Conservation (phyloP, 2,329 filamentous ascomycete species). For the Ceratocystis harringtonii region DNA sequence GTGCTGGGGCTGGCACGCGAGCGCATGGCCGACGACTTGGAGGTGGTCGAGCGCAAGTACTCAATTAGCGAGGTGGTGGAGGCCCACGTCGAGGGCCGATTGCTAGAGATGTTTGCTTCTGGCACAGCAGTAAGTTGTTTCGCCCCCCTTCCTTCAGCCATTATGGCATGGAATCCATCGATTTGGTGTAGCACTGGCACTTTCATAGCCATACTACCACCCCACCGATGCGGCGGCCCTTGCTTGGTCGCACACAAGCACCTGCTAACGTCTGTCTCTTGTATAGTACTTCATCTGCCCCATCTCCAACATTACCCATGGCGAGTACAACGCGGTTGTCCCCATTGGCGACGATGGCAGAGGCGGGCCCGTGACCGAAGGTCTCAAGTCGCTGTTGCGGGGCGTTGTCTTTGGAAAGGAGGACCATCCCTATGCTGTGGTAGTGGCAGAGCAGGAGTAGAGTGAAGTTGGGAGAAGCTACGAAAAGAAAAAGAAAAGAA, state of each 20-base stretch:
- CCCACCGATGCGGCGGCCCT: neutral
- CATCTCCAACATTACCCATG: constrained; percentile 53
- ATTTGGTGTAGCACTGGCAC: neutral
- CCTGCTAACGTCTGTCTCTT: constrained; percentile 7
- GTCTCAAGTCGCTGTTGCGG: constrained; percentile 51
- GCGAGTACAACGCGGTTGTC: constrained; percentile 46
- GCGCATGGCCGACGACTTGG: constrained; percentile 42
- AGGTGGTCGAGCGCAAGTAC: constrained; percentile 70
- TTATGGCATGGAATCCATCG: neutral
- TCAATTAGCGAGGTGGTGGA: constrained; percentile 64
- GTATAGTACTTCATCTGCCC: constrained; percentile 54
- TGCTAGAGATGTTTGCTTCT: constrained; percentile 73
- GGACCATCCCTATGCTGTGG: constrained; percentile 53
- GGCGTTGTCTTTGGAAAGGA: constrained; percentile 63
- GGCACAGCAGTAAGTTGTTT: constrained; percentile 60
- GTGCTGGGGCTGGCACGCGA: constrained; percentile 57
- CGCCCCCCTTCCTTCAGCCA: neutral
- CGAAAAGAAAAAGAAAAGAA: too few species aligned
- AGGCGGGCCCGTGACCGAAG: constrained; percentile 40
- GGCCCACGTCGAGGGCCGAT: constrained; percentile 56
- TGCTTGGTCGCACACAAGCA: neutral
- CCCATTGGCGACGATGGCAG: constrained; percentile 40
- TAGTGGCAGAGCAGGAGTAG: constrained; percentile 40
- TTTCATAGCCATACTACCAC: neutral
- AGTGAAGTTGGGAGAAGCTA: neutral